These are phyloP conservation scores for Sutorius australiensis DNA, from an alignment of 768 basidiomycete genomes.

Conservation along the genomic window DNA sequence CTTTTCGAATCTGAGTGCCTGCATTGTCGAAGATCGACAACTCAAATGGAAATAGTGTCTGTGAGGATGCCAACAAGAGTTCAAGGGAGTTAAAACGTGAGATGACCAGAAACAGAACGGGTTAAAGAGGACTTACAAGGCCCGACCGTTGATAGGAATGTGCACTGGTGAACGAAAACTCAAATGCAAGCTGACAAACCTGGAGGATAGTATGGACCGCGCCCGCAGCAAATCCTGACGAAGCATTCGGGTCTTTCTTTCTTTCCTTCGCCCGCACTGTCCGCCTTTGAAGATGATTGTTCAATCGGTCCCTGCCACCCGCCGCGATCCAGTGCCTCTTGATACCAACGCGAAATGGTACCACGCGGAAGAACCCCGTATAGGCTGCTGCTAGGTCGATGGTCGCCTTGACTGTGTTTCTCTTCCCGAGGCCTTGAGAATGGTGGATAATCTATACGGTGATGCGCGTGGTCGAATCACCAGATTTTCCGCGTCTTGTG, in stretches of 20 bases:
- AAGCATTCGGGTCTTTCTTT: constrained; percentile 6
- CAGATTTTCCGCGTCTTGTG: background rate
- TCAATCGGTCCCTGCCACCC: background rate
- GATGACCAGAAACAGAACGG: background rate
- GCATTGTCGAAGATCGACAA: constrained; percentile 21
- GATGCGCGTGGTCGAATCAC: background rate
- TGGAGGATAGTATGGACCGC: background rate
- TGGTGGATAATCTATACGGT: background rate
- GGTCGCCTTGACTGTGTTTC: too few relatives aligned
- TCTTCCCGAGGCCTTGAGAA: background rate
- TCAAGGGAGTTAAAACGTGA: background rate
- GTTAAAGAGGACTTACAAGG: constrained; percentile 1
- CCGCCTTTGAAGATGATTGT: constrained; percentile 1
- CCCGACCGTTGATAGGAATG: background rate
- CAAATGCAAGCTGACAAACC: background rate
- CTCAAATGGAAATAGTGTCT: constrained; percentile 1
- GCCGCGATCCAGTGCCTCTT: background rate
- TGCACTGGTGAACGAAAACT: background rate
- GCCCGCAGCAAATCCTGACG: constrained; percentile 3
- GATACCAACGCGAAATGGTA: background rate
- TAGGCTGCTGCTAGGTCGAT: too few relatives aligned
- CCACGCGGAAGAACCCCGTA: too few relatives aligned
- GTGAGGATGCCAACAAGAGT: background rate
- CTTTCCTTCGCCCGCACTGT: constrained; percentile 8
- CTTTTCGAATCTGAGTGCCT: constrained; percentile 31